Conservation (phyloP, 805 yeast species). For the Sungouiella thailandica region DNA sequence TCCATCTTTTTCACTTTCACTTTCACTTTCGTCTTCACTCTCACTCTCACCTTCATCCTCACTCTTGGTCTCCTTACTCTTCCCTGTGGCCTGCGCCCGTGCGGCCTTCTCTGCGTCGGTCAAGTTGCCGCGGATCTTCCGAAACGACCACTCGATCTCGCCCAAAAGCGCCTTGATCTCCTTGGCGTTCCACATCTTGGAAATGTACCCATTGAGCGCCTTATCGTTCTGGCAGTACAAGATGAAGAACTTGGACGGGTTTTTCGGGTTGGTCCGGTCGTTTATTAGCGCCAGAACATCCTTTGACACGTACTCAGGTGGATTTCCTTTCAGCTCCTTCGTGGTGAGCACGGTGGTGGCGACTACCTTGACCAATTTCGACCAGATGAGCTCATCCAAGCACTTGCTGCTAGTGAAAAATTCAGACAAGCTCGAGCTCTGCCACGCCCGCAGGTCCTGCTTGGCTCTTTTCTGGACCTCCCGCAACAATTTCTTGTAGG, state of each 20-base stretch:
- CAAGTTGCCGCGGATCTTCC: conserved; percentile 44
- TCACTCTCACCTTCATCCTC: conserved; percentile 15
- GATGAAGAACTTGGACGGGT: conserved; percentile 47
- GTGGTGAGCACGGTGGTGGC: conserved; percentile 22
- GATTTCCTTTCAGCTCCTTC: conserved; percentile 24
- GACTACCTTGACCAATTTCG: conserved; percentile 29
- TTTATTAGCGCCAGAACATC: conserved; percentile 21
- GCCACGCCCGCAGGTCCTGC: conserved; percentile 11
- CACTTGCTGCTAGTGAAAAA: conserved; percentile 19
- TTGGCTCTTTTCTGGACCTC: conserved; percentile 23
- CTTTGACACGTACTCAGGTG: conserved; percentile 31
- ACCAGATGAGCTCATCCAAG: conserved; percentile 22
- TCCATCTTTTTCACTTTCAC: conserved; percentile 9
- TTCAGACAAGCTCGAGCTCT: conserved; percentile 12
- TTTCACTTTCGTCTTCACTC: conserved; percentile 9
- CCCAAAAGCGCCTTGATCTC: conserved; percentile 28
- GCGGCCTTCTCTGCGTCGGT: conserved; percentile 31
- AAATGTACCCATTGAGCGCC: conserved; percentile 41
- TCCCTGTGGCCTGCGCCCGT: conserved; percentile 22
- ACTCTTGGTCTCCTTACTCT: conserved; percentile 15
- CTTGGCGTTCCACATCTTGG: conserved; percentile 44
- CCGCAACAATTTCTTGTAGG: conserved; percentile 37
- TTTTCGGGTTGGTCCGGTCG: conserved; percentile 25
- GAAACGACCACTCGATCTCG: conserved; percentile 42
- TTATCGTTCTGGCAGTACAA: conserved; percentile 35